Evolutionary conservation across 345 rosid species (phyloP).

Genomic region (Arabidopsis thaliana): TAIR10.1 NC_003076.8:18915501-18916000

Average conservation of each 20-base stretch:
- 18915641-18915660: constrained; percentile 40
- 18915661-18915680: constrained; percentile 35
- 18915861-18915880: background rate
- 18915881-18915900: constrained; percentile 9
- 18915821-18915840: background rate
- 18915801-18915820: constrained; percentile 21
- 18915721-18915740: constrained; percentile 48
- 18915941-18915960: background rate
- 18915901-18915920: background rate
- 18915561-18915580: constrained; percentile 76
- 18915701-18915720: constrained; percentile 44
- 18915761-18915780: constrained; percentile 21
- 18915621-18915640: constrained; percentile 46
- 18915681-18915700: constrained; percentile 11
- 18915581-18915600: constrained; percentile 72
- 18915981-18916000: no score
- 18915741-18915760: background rate
- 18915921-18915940: background rate
- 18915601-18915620: constrained; percentile 64
- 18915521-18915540: constrained; percentile 70
- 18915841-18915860: background rate
- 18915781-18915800: constrained; percentile 1
- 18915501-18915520: constrained; percentile 61
- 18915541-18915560: constrained; percentile 64
- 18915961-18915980: background rate